Evolutionary conservation across 1,139 yeast genomes (phyloP).

Genomic region (Magnusiomyces clavatus): DNA sequence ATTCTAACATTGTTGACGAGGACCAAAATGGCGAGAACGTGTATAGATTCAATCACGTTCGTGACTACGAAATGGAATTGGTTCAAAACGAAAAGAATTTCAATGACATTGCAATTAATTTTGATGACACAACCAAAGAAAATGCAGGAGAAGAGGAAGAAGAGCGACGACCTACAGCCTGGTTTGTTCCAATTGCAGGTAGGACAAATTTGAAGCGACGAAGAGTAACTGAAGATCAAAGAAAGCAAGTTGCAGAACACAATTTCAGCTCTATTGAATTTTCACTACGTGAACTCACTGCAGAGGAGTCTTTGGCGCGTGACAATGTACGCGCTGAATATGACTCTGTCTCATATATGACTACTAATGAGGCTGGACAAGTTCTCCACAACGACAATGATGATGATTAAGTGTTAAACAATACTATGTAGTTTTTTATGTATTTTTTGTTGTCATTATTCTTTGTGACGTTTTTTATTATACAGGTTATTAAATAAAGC

Average conservation of each 20-base stretch:
- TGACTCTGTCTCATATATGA: slow-evolving; percentile 51
- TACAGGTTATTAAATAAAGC: background rate
- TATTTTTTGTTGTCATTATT: background rate
- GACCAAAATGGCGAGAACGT: slow-evolving; percentile 40
- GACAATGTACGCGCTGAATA: slow-evolving; percentile 60
- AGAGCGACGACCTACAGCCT: slow-evolving; percentile 37
- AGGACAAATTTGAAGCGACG: slow-evolving; percentile 78
- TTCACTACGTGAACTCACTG: slow-evolving; percentile 63
- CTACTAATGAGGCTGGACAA: slow-evolving; percentile 12
- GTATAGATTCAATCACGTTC: slow-evolving; percentile 53
- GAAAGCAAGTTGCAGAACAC: slow-evolving; percentile 41
- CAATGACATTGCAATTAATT: slow-evolving; percentile 51
- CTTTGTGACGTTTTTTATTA: background rate
- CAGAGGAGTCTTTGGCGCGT: slow-evolving; percentile 58
- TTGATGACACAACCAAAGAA: slow-evolving; percentile 38
- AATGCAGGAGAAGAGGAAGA: background rate
- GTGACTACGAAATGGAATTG: slow-evolving; percentile 76
- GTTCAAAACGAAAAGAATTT: slow-evolving; percentile 41
- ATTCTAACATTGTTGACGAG: slow-evolving; percentile 15
- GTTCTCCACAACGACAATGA: background rate
- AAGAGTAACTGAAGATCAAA: slow-evolving; percentile 51
- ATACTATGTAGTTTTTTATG: background rate
- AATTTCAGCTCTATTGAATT: slow-evolving; percentile 48
- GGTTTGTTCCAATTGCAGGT: slow-evolving; percentile 71
- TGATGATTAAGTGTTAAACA: slow-evolving; percentile 1